phyloP scores from a whole-genome alignment of 2,329 filamentous ascomycete species.

The Paracoccidioides brasiliensis region DNA sequence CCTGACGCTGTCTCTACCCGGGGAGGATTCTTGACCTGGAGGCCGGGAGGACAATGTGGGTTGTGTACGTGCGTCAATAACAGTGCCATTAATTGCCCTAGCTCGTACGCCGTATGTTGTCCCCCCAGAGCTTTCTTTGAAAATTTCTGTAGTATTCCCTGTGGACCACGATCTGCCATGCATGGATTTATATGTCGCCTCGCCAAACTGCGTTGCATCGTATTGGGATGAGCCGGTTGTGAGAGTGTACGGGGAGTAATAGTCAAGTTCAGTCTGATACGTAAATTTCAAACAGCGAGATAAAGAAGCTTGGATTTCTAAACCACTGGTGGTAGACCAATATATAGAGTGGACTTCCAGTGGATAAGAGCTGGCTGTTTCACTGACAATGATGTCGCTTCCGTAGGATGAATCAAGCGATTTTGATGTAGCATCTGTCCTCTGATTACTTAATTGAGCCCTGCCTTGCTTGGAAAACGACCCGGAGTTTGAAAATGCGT shows the following conservation, averaged over 20 bases:
- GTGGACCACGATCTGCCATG: constrained; percentile 16
- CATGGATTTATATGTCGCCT: constrained; percentile 16
- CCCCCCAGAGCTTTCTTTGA: constrained; percentile 15
- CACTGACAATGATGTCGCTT: constrained; percentile 2
- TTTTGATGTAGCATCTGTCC: constrained; percentile 34
- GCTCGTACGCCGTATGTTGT: constrained; percentile 14
- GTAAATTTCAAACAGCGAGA: constrained; percentile 36
- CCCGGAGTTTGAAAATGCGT: constrained; percentile 45
- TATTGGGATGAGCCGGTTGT: constrained; percentile 17
- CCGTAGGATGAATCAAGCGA: constrained; percentile 20
- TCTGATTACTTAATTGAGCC: constrained; percentile 41
- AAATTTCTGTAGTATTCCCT: constrained; percentile 19
- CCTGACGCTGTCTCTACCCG: constrained; percentile 18
- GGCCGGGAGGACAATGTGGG: background rate
- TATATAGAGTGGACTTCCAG: background rate
- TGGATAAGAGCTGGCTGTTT: background rate
- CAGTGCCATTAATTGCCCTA: constrained; percentile 17
- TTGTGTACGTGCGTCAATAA: constrained; percentile 11
- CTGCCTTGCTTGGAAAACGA: constrained; percentile 42
- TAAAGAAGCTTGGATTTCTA: constrained; percentile 37
- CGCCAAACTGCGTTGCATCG: constrained; percentile 19
- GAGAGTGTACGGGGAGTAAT: constrained; percentile 50
- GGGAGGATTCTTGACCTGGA: constrained; percentile 2
- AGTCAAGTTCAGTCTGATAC: constrained; percentile 24
- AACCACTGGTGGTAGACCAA: constrained; percentile 11